Evolutionary conservation across 805 yeast species (phyloP), one percentile per base, ranked within the genome.

Genomic region (Saccharomycopsis guyanensis): DNA sequence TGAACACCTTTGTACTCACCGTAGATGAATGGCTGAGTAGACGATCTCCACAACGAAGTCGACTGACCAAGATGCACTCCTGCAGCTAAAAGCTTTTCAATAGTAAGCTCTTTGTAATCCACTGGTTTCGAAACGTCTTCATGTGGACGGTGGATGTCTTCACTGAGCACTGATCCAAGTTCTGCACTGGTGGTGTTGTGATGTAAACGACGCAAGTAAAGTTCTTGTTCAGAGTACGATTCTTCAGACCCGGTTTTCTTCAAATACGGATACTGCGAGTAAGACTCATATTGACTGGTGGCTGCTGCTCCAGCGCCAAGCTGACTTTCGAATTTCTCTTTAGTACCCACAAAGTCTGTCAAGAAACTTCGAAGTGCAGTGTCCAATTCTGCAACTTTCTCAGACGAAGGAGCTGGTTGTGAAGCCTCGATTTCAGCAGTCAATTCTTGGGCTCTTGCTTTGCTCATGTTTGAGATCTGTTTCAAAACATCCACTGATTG

Each of bases 1-100:
- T 88, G 95, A 47, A 93, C 73, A n/a, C 88, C 96, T 51, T 86
- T 81, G 57, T 93, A 87, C 53, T 76, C 82, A 46, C 97, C 98
- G 59, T 82, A 82, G 38, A 91, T 74, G 62, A 72, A 93, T 8
- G 94, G 89, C 63, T 88, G 91, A 43, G 89, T 86, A 23, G 83
- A 73, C 7, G 88, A 79, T 56, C 94, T 78, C 77, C 81, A 83
- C 51, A 82, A 69, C 2, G 82, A 70, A 31, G 78, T 82, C n/a
- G 95, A 75, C 56, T 91, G 97, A 24, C 98, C 98, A 55, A 93
- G 69, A 63, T 93, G 98, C 39, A 91, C 91, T 43, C 96, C 97
- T 0, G 97, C 86, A 3, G 96, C 91, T 63, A 91, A 62, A 44
- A 93, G 71, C 47, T 78, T 78, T 25, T 86, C 45, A 32, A 88